Percentiles rank a stretch among this genome's conserved stretches.
phyloP scores from a whole-genome alignment of 352 stramenopile species.

The Phytophthora sp. region DNA sequence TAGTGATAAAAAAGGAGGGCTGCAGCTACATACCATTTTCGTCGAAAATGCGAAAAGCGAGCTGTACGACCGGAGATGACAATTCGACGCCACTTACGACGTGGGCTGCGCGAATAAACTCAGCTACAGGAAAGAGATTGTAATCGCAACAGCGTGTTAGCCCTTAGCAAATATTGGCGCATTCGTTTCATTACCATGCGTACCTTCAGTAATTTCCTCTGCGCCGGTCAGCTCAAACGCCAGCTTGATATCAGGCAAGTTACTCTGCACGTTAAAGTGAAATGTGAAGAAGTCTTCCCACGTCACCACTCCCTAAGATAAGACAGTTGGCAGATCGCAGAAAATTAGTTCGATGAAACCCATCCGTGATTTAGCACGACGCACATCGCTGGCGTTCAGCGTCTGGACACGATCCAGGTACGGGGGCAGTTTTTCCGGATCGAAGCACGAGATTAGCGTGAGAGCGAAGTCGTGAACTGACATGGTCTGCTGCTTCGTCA shows the following conservation, averaged over 20 bases:
- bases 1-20: background rate
- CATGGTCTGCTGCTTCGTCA: slow-evolving; percentile 51
- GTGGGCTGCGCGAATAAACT: slow-evolving; percentile 72
- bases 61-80: slow-evolving; percentile 69
- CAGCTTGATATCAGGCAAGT: slow-evolving; percentile 76
- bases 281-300: slow-evolving; percentile 82
- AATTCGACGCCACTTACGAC: slow-evolving; percentile 74
- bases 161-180: too few relatives aligned
- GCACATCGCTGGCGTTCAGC: slow-evolving; percentile 66
- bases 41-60: slow-evolving; percentile 81
- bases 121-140: slow-evolving; percentile 31
- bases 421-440: slow-evolving; percentile 63
- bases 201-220: slow-evolving; percentile 75
- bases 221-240: slow-evolving; percentile 69
- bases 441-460: slow-evolving; percentile 76
- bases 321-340: too few relatives aligned
- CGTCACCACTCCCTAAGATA: slow-evolving; percentile 51
- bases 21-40: slow-evolving; percentile 45
- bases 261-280: slow-evolving; percentile 74
- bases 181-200: too few relatives aligned
- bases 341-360: background rate
- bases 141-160: too few relatives aligned
- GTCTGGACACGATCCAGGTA: slow-evolving; percentile 67
- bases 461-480: slow-evolving; percentile 83
- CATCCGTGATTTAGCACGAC: background rate